A percentile compares a stretch with the other conserved stretches of the same genome.
Evolutionary conservation across 306 rosid genomes (phyloP).

Genomic region (Luffa aegyptiaca): DNA sequence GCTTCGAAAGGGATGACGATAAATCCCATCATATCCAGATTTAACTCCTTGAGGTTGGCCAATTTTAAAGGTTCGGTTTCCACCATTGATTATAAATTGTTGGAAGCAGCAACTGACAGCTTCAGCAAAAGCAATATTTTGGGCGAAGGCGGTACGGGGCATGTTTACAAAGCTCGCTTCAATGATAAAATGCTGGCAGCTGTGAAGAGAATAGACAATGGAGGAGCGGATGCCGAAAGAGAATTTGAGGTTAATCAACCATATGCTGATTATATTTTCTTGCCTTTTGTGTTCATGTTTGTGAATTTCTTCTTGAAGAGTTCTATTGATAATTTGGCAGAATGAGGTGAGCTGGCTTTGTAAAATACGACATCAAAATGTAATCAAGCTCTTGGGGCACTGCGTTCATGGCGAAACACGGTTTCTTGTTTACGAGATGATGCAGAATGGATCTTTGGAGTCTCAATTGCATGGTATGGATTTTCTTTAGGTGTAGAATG

Average conservation of each 20-base stretch:
- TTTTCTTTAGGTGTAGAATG: neutral
- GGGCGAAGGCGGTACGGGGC: slow-evolving; percentile 47
- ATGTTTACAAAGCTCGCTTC: slow-evolving; percentile 51
- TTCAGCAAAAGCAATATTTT: slow-evolving; percentile 49
- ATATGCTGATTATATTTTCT: slow-evolving; percentile 5
- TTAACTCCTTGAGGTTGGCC: slow-evolving; percentile 51
- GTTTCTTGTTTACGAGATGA: slow-evolving; percentile 70
- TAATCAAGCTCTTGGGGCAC: slow-evolving; percentile 67
- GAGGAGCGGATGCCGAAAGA: slow-evolving; percentile 36
- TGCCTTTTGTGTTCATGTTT: neutral
- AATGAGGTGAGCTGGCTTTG: slow-evolving; percentile 82
- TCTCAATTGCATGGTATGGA: slow-evolving; percentile 59
- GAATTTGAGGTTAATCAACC: slow-evolving; percentile 53
- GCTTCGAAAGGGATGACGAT: slow-evolving; percentile 32
- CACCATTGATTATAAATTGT: slow-evolving; percentile 52
- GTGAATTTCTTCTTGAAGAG: slow-evolving; percentile 15
- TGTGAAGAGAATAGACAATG: slow-evolving; percentile 55
- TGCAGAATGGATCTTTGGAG: slow-evolving; percentile 68
- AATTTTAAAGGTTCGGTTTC: slow-evolving; percentile 53
- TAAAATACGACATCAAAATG: slow-evolving; percentile 71
- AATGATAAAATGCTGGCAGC: slow-evolving; percentile 61
- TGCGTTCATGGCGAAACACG: slow-evolving; percentile 61
- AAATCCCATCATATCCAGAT: slow-evolving; percentile 33
- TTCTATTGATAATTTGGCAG: slow-evolving; percentile 28
- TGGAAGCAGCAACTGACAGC: slow-evolving; percentile 65